A percentile compares a stretch with the other conserved stretches of the same genome.
These are phyloP conservation scores for Talaromyces stipitatus DNA, from an alignment of 495 filamentous ascomycete species.

Conservation along the genomic window DNA sequence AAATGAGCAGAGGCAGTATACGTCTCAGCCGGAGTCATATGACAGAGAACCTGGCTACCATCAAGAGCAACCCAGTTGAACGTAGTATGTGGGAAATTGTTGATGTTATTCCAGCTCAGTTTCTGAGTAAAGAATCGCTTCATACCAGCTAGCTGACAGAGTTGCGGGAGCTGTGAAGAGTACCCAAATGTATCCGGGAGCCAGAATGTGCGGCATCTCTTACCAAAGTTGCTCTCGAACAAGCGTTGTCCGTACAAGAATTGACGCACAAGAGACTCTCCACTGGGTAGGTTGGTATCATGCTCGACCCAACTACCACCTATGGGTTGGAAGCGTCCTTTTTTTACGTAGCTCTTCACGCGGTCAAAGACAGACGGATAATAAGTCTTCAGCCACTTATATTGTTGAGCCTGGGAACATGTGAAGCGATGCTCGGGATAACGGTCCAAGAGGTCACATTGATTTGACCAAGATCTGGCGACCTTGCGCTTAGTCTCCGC, in stretches of 20 bases:
- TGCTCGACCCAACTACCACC: conserved; percentile 99
- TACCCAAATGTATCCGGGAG: conserved; percentile 97
- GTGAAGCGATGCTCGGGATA: conserved; percentile 93
- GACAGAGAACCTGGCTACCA: conserved; percentile 91
- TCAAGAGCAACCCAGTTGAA: conserved; percentile 97
- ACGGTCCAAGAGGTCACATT: conserved; percentile 86
- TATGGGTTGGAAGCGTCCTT: conserved; percentile 87
- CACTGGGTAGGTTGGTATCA: conserved; percentile 93
- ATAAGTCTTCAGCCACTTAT: conserved; percentile 87
- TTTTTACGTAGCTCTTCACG: conserved; percentile 82
- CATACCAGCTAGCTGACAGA: conserved; percentile 91
- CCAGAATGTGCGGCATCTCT: conserved; percentile 89
- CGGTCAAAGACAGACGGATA: conserved; percentile 85
- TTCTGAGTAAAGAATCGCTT: conserved; percentile 95
- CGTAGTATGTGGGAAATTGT: conserved; percentile 96
- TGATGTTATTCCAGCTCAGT: conserved; percentile 95
- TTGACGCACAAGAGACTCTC: conserved; percentile 90
- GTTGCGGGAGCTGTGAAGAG: conserved; percentile 85
- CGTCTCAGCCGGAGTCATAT: conserved; percentile 91
- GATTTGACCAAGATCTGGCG: conserved; percentile 91
- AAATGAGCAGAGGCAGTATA: conserved; percentile 94
- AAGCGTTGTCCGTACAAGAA: conserved; percentile 92
- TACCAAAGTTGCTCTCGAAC: conserved; percentile 89
- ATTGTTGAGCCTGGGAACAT: conserved; percentile 91
- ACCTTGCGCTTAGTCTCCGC: conserved; percentile 98